A percentile compares a stretch with the other conserved stretches of the same genome.
Evolutionary conservation across 768 basidiomycete genomes (phyloP).

Genomic region (Leccinum boreale): DNA sequence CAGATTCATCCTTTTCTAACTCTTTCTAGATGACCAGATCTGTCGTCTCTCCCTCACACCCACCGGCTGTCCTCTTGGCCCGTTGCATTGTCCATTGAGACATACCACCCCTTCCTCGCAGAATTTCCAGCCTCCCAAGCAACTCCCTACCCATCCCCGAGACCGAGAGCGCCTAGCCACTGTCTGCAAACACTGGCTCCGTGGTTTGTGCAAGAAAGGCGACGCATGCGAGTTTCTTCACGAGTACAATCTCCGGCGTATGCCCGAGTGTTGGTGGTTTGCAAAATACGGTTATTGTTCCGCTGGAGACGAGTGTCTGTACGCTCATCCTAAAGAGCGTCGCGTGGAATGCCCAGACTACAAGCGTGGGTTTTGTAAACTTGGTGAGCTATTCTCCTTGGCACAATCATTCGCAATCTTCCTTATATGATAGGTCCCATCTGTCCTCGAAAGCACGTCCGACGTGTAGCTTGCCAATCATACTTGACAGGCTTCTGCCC

Average conservation of each 20-base stretch:
- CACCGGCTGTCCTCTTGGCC: conserved; percentile 85
- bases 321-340: conserved; percentile 91
- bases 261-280: conserved; percentile 99
- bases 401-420: conserved; percentile 1
- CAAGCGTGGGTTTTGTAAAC: conserved; percentile 90
- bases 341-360: conserved; percentile 94
- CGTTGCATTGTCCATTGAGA: conserved; percentile 86
- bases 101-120: conserved; percentile 85
- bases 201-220: conserved; percentile 97
- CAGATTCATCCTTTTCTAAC: neutral
- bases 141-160: conserved; percentile 76
- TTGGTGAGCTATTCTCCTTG: conserved; percentile 53
- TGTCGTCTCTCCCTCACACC: conserved; percentile 81
- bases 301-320: conserved; percentile 95
- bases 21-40: conserved; percentile 80
- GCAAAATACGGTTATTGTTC: conserved; percentile 98
- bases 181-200: conserved; percentile 98
- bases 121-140: conserved; percentile 88
- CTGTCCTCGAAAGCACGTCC: conserved; percentile 90
- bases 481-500: conserved; percentile 95
- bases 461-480: conserved; percentile 84
- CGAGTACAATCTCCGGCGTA: conserved; percentile 95
- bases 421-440: conserved; percentile 56
- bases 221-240: conserved; percentile 98
- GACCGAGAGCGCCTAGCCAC: conserved; percentile 83